Base-by-base conservation (phyloP, 306 rosid genomes). In the Corylus avellana region DNA sequence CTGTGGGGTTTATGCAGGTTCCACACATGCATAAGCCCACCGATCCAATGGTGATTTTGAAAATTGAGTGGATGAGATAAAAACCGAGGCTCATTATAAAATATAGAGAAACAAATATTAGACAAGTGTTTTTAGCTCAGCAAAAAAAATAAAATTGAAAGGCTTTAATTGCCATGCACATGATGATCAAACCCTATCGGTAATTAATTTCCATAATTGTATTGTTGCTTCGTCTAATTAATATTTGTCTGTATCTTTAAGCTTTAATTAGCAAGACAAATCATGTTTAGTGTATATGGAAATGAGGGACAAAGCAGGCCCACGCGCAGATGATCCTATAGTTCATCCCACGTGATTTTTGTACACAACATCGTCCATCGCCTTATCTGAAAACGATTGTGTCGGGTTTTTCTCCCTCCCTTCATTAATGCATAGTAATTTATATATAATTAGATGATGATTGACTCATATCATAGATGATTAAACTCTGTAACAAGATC, bases 241-340 rank as follows among this genome's bases (percentile, higher is more conserved):
- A 32, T 32, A 32, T 32, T 70, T 51, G 57, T 20, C 61, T 29
- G 75, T 72, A 69, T 69, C 37, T 50, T 10, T 67, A 47, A 63
- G 13, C 64, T 20, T 71, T 20, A 74, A 42, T 13, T 22, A 59
- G 68, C 35, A 8, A 81, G 76, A 13, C 55, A 32, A 54, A 73
- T 55, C 51, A 49, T 78, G 82, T 79, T 75, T 62, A 25, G 67
- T 32, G 49, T 18, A 50, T 75, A 74, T 48, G 84, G 64, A 75
- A 68, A 72, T 64, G 73, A 83, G 89, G 77, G 87, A 85, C 91
- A 80, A 63, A 75, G 87, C 74, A 88, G 75, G 78, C 87, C 91
- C 91, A 85, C 87, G 68, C 32, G 81, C 62, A 67, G 78, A 78
- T 75, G 32, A 73, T 55, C 35, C 80, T 73, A 6, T 78, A 35